Percentiles rank a stretch among this genome's conserved stretches.
These are phyloP conservation scores for Cicer yamashitae DNA, from an alignment of 306 rosid genomes.

Conservation along the genomic window DNA sequence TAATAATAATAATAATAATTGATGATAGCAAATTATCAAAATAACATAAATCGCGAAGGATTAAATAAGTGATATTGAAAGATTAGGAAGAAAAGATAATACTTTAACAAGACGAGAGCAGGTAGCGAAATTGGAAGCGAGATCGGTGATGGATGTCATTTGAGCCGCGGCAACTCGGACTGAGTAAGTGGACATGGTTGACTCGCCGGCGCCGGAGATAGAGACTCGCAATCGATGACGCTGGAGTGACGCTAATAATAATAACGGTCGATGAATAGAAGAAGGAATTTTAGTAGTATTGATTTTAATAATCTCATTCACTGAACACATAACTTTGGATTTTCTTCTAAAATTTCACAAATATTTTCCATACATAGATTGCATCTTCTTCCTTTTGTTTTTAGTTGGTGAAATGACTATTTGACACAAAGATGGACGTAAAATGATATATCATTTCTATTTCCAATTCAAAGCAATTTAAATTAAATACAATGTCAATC, in stretches of 20 bases:
- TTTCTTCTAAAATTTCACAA: not conserved
- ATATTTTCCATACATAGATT: no score
- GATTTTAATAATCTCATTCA: not conserved
- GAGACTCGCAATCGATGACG: conserved; percentile 22
- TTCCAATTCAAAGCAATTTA: no score
- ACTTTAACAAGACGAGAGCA: conserved; percentile 84
- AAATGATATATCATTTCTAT: no score
- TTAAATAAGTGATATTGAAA: not conserved
- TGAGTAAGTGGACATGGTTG: conserved; percentile 66
- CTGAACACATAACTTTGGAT: not conserved
- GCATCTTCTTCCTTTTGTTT: no score
- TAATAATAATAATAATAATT: no score
- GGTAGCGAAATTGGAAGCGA: conserved; percentile 74
- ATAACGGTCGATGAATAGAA: not conserved
- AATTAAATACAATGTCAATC: no score
- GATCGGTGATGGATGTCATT: conserved; percentile 87
- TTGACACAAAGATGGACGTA: no score
- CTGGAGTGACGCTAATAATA: not conserved
- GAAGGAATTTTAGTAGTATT: not conserved
- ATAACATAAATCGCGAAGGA: conserved; percentile 1
- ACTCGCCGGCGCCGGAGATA: conserved; percentile 42
- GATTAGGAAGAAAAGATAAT: not conserved
- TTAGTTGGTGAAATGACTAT: no score
- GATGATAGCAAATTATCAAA: not conserved
- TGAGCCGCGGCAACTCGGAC: conserved; percentile 92